phyloP scores from a whole-genome alignment of 345 rosid genomes.

The Clausena lansium region DNA sequence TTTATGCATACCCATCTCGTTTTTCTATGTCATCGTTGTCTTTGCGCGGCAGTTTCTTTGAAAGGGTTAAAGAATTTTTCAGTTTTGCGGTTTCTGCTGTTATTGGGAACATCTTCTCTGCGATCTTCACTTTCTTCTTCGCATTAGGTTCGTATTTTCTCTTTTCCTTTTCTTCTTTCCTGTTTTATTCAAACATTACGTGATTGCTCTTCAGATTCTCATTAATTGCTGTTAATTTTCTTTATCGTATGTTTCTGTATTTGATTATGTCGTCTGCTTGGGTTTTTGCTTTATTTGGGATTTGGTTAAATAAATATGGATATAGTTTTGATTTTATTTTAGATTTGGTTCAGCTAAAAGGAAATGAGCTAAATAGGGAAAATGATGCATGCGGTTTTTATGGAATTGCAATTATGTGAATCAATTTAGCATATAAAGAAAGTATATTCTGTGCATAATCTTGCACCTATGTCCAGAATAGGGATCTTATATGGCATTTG shows the following conservation, averaged over 20 bases:
- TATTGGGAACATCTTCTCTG: constrained; percentile 81
- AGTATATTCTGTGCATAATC: constrained; percentile 3
- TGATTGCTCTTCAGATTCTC: constrained; percentile 6
- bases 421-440: constrained; percentile 3
- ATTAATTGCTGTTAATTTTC: background rate
- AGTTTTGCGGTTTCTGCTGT: constrained; percentile 72
- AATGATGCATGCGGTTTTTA: background rate
- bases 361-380: background rate
- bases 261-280: constrained; percentile 5
- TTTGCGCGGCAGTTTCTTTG: constrained; percentile 48
- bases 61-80: constrained; percentile 59
- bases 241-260: constrained; percentile 18
- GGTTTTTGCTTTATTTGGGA: background rate
- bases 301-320: background rate
- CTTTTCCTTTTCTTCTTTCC: background rate
- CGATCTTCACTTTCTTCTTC: constrained; percentile 95
- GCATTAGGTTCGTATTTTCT: constrained; percentile 67
- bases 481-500: constrained; percentile 8
- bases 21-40: constrained; percentile 40
- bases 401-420: constrained; percentile 6
- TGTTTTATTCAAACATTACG: background rate
- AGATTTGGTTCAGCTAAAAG: background rate
- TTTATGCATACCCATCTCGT: constrained; percentile 56
- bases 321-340: background rate
- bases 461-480: background rate